Evolutionary conservation across 305 asterid genomes (phyloP), one percentile per base, ranked within the genome.

Genomic region (Striga hermonthica): DNA sequence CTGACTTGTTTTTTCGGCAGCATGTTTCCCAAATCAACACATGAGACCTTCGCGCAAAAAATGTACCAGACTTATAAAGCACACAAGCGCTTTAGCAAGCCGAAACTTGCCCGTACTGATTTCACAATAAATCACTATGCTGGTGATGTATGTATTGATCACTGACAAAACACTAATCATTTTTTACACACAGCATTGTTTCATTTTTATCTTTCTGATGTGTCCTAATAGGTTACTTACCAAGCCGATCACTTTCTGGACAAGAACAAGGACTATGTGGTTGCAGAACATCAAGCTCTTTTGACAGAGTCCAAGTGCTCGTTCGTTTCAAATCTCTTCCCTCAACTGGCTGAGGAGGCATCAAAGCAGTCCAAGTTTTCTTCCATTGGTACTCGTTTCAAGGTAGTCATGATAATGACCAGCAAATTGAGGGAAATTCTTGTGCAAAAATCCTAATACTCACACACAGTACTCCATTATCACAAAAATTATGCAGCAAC

Each of bases 11-110:
- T 72, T 66, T 75, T 69, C 73, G 80, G 82, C 95, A 93, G 99
- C 75, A 93, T 93, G 99, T 90, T 93, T 69, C 99, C 99, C 43
- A 93, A 86, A 83, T 83, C 99, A 68, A 93, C 99, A 45, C 97
- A 93, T 44, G 99, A 90, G 76, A 93, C 99, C 16, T 90, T 90
- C 73, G 90, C 97, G 10, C 95, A 93, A 72, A 93, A 93, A 88
- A 86, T 93, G 92, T 93, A 93, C 82, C 97, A 90, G 84, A 90
- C 96, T 12, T 93, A 86, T 71, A 93, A 79, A 81, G 81, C 66
- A 53, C 91, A 90, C 85, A 90, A 86, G 70, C 95, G 99, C 57
- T 93, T 93, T 72, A 90, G 87, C 88, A 93, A 93, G 84, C 97
- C 99, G 47, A 93, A 93, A 79, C 95, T 93, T 72, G 84, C 99